Base-by-base conservation (phyloP, 2,329 filamentous ascomycete species). In the Capronia americana region DNA sequence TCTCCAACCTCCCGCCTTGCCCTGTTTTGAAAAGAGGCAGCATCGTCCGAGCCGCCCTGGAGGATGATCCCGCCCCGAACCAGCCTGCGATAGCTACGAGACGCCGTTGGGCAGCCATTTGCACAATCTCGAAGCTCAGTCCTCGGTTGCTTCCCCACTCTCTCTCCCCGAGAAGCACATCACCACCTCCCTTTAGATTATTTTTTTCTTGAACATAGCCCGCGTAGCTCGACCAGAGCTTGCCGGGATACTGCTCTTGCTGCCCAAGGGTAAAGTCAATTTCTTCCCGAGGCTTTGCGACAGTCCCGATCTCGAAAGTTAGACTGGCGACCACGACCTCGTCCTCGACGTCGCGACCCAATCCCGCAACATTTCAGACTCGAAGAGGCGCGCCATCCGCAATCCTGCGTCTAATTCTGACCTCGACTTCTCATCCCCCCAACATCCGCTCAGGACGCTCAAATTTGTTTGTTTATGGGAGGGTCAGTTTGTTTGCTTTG, bases 401-500 rank as follows among this genome's bases (percentile, higher is more conserved):
- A 54, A 57, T 46, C 41, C 53, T 41, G 20, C 53, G 14, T 46
- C 8, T 51, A 12, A 30, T 46, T 57, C 41, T 63, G 48, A 57
- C 32, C 48, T 44, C 44, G 58, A 46, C 28, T 26, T 46, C 20
- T 28, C 38, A 8, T 32, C 51, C 24, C 41, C 24, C 46, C 26
- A 26, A 50, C 23, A 46, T 54, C n/a, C 12, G 28, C 17, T 41
- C 51, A 44, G 34, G 53, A 41, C 57, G 38, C 38, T 34, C 32
- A 14, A 38, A 23, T 63, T 66, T 51, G 48, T 57, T 59, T 54
- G 60, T 38, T n/a, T 23, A 58, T 41, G 62, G 64, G 64, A 41
- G 46, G 67, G 62, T 57, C 57, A 59, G 58, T 65, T 61, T 64
- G 64, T 67, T 66, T 69, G 58, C 64, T 64, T 67, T 41, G 55